phyloP scores from a whole-genome alignment of 202 grass and related monocot genomes.

The Saccharum hybrid region DNA sequence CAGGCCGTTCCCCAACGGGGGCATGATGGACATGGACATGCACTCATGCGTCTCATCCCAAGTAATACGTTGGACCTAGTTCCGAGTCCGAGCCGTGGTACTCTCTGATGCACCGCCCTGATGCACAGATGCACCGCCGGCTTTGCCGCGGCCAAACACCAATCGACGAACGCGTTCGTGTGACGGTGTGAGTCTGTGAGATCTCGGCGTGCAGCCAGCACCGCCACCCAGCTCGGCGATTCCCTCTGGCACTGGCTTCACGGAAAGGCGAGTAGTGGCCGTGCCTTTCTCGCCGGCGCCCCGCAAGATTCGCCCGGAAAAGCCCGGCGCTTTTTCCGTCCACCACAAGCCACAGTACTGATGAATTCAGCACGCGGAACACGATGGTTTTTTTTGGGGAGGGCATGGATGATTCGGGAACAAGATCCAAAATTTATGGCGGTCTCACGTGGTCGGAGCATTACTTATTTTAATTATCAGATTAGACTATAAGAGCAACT shows the following conservation, averaged over 20 bases:
- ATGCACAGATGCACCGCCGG: background rate
- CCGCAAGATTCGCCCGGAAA: constrained; percentile 14
- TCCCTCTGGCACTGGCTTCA: background rate
- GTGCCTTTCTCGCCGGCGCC: constrained; percentile 23
- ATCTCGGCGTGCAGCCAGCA: background rate
- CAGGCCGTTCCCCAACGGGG: background rate
- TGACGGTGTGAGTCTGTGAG: background rate
- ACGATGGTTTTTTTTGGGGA: background rate
- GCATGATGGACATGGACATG: too few species aligned
- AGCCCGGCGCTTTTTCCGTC: background rate
- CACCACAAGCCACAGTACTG: background rate
- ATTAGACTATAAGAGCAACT: background rate
- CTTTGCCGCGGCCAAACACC: background rate
- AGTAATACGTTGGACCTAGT: background rate
- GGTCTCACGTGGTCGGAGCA: background rate
- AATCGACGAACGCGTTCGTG: background rate
- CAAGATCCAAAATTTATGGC: background rate
- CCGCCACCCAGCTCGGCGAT: background rate
- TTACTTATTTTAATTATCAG: background rate
- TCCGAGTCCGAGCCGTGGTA: background rate
- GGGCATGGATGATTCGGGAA: background rate
- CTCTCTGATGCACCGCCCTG: background rate
- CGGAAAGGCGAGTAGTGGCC: constrained; percentile 30
- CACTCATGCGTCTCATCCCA: background rate
- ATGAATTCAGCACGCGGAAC: constrained; percentile 38